phyloP scores from a whole-genome alignment of 768 basidiomycete genomes.

The Mycena chlorophos region DNA sequence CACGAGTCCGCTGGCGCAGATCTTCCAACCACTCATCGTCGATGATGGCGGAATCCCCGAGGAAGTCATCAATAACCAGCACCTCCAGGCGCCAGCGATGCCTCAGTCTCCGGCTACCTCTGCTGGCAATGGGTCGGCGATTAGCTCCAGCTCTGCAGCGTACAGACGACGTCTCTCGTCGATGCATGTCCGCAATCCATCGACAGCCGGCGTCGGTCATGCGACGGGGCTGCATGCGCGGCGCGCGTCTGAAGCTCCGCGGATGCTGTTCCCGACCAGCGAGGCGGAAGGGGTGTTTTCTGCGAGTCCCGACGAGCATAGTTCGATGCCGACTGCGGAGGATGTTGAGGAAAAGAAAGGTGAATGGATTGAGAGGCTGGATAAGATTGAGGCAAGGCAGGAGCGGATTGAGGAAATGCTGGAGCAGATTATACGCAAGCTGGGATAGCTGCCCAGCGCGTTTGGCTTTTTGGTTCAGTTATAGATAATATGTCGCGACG shows the following conservation, averaged over 20 bases:
- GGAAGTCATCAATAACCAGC: slow-evolving; percentile 18
- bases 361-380: slow-evolving; percentile 27
- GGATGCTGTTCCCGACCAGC: slow-evolving; percentile 28
- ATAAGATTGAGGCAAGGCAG: slow-evolving; percentile 45
- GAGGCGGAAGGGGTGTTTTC: slow-evolving; percentile 21
- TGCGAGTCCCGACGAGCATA: slow-evolving; percentile 20
- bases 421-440: slow-evolving; percentile 1
- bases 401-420: slow-evolving; percentile 31
- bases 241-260: slow-evolving; percentile 21
- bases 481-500: no score
- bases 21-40: slow-evolving; percentile 67
- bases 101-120: no score
- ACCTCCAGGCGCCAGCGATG: no score
- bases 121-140: no score
- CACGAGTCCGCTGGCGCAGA: slow-evolving; percentile 69
- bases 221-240: slow-evolving; percentile 10
- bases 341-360: slow-evolving; percentile 27
- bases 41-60: slow-evolving; percentile 45
- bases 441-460: no score
- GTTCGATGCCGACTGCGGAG: slow-evolving; percentile 24
- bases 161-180: slow-evolving; percentile 44
- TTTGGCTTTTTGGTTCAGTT: no score
- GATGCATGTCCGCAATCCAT: slow-evolving; percentile 26
- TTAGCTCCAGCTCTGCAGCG: slow-evolving; percentile 49
- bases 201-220: slow-evolving; percentile 18